Percentiles rank a stretch among this genome's conserved stretches.
Conservation (phyloP, 140 eudicot species). For the Ambrosia hybrid region DNA sequence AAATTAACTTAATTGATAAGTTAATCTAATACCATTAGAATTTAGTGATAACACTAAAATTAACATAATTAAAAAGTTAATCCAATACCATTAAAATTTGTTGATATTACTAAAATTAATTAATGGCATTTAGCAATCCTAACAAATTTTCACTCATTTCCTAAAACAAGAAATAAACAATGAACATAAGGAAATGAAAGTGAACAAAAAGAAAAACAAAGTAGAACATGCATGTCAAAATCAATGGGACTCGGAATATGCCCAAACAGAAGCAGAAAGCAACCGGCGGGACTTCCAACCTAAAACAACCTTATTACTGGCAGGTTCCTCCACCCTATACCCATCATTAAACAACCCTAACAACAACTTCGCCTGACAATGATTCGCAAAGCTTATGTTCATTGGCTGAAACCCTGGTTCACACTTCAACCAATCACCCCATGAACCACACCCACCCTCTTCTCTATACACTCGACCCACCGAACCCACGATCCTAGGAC, state of each 20-base stretch:
- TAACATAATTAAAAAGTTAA: no score
- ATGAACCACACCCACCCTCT: constrained; percentile 40
- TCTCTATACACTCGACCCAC: constrained; percentile 53
- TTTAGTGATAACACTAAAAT: no score
- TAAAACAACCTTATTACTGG: constrained; percentile 56
- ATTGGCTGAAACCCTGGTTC: constrained; percentile 41
- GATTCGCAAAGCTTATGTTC: constrained; percentile 69
- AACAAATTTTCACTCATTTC: no score
- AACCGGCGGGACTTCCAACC: constrained; percentile 77
- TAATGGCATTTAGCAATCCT: no score
- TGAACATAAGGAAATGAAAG: neutral
- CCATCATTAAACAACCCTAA: constrained; percentile 73
- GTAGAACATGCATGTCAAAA: neutral
- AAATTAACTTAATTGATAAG: no score
- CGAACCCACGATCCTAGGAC: constrained; percentile 64
- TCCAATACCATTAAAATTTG: no score
- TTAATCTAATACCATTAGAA: no score
- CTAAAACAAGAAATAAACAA: neutral
- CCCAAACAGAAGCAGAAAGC: constrained; percentile 73
- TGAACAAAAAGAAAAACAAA: no score
- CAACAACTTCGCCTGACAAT: constrained; percentile 78
- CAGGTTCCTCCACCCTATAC: constrained; percentile 61
- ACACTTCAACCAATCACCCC: constrained; percentile 46
- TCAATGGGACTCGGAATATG: constrained; percentile 26
- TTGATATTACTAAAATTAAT: no score